A percentile compares a stretch with the other conserved stretches of the same genome.
phyloP scores from a whole-genome alignment of 345 rosid species.

The Leavenworthia alabamica region DNA sequence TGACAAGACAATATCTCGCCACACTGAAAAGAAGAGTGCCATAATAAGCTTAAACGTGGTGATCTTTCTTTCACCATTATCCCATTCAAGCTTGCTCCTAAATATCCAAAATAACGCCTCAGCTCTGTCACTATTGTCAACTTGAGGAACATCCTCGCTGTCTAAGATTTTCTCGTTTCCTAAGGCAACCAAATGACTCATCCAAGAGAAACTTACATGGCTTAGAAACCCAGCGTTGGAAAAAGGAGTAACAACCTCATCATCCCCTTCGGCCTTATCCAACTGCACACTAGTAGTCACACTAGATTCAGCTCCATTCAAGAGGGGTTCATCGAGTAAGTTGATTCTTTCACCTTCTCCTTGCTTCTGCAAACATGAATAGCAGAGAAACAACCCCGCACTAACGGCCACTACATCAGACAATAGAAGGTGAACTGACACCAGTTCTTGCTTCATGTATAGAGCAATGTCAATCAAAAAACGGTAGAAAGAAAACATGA shows the following conservation, averaged over 20 bases:
- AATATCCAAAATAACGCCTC: slow-evolving; percentile 22
- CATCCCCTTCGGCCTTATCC: background rate
- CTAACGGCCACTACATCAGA: slow-evolving; percentile 48
- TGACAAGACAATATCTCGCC: slow-evolving; percentile 34
- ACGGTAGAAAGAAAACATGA: slow-evolving; percentile 51
- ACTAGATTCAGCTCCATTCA: slow-evolving; percentile 20
- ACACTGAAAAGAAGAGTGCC: slow-evolving; percentile 30
- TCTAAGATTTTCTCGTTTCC: slow-evolving; percentile 41
- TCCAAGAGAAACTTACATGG: slow-evolving; percentile 41
- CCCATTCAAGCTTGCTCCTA: slow-evolving; percentile 31
- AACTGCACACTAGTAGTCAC: too few relatives aligned
- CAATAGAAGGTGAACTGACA: slow-evolving; percentile 29
- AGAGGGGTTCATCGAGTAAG: slow-evolving; percentile 41
- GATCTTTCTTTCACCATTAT: slow-evolving; percentile 28
- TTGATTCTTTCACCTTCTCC: slow-evolving; percentile 19
- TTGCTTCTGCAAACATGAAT: slow-evolving; percentile 37
- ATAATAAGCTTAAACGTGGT: slow-evolving; percentile 33
- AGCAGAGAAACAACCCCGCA: slow-evolving; percentile 50
- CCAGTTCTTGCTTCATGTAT: slow-evolving; percentile 19
- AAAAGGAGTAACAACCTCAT: slow-evolving; percentile 27
- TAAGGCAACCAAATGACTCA: slow-evolving; percentile 30
- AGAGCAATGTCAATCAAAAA: slow-evolving; percentile 47
- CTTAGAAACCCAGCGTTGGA: slow-evolving; percentile 40
- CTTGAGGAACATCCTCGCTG: slow-evolving; percentile 42
- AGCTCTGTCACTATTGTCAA: slow-evolving; percentile 33